Evolutionary conservation across 2,329 filamentous ascomycete genomes (phyloP), one percentile per base, ranked within the genome.

Genomic region (Mycosphaerella sp.): DNA sequence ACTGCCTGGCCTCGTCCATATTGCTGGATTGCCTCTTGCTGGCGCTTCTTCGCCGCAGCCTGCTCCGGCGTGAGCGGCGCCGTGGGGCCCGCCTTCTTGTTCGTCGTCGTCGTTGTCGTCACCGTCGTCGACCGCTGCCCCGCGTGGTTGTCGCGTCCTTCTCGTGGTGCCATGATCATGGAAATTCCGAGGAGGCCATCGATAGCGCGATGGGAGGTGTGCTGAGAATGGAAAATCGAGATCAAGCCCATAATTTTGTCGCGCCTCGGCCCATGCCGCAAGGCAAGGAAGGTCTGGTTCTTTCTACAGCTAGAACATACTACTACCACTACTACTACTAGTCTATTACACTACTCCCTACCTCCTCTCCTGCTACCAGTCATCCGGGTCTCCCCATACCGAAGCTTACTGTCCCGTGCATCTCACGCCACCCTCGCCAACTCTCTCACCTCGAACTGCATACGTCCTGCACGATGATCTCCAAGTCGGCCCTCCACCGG

Each of bases 1-100:
- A 95, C 85, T 56, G 80, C 80, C 59, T 81, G 81, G 44, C 93
- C 93, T 60, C 93, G 84, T 30, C 93, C 93, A 71, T 98, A 98
- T 62, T 89, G 54, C 42, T 59, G 53, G 59, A 64, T 61, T 62
- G 74, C 64, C 53, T 67, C 62, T 34, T 59, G 56, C 55, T 64
- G 61, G 42, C 65, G 59, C 58, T 63, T 66, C 58, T 67, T 66
- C 49, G 58, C 49, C 1, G 60, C 64, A 7, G 59, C 62, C 43
- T 65, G 62, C 47, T 71, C 67, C 13, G 65, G 55, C 49, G 64
- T 64, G 32, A 64, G 50, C 34, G 52, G 56, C 25, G 63, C 59
- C 2, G 64, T 68, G 8, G 65, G 55, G 1, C 57, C 52, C 30
- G 45, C 58, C 41, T 57, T 65, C 42, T 56, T 46, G 43, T 58